Evolutionary conservation across 2,329 filamentous ascomycete species (phyloP), one percentile per base, ranked within the genome.

Genomic region (Sarocladium oryzae): DNA sequence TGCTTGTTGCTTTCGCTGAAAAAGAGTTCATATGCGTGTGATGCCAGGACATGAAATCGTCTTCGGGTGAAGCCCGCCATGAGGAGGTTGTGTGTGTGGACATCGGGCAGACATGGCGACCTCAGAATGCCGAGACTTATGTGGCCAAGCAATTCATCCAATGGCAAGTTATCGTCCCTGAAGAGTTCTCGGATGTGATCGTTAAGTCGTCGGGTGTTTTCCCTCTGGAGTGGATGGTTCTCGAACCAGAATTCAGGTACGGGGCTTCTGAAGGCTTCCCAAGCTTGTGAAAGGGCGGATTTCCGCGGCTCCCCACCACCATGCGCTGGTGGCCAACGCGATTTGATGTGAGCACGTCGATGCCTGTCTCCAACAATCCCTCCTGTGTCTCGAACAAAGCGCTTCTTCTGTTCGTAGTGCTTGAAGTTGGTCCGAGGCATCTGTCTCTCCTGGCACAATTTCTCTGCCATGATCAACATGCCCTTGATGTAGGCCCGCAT

Each of bases 71-170:
- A 82, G n/a, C 79, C 78, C n/a, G 78, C 64, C 2, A 92, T 76
- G 23, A 93, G 73, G 11, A 77, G 75, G 60, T 90, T 90, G 69
- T 84, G 89, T 3, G 84, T 89, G 56, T 82, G 74, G 32, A 87
- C 76, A 55, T 80, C 80, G 0, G 87, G 85, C 0, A 82, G 78
- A 16, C 79, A 71, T 2, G 75, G 64, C 2, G 80, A 82, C 3
- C 81, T 69, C 15, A 89, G 73, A 2, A 93, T 68, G 60, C 88
- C 89, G 65, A 84, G 84, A 64, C 78, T 81, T 50, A 82, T 70
- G 35, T 63, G 61, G 36, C 66, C 68, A 24, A 70, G 60, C 51
- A 58, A 66, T 50, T 70, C 66, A 50, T 63, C 66, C 5, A 65
- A 52, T 24, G 50, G 51, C 5, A 67, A 55, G 2, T 56, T 38